phyloP scores from a whole-genome alignment of 805 yeast genomes.

The Yamadazyma laniorum region DNA sequence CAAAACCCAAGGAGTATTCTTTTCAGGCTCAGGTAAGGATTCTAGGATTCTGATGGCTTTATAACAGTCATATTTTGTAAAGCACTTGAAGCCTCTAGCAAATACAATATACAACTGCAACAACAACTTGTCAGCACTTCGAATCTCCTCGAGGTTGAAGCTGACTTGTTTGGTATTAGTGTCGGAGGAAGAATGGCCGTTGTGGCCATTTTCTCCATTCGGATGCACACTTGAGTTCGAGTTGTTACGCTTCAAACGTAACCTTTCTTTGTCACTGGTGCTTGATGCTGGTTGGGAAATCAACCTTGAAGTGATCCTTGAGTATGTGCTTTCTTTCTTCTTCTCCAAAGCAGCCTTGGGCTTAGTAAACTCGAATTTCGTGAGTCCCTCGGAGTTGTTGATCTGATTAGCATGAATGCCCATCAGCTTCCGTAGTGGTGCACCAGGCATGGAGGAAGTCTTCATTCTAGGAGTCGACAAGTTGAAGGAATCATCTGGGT shows the following conservation, averaged over 20 bases:
- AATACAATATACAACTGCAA: constrained; percentile 49
- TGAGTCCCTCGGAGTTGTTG: background rate
- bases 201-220: background rate
- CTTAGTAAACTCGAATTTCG: constrained; percentile 29
- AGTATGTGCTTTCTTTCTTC: constrained; percentile 34
- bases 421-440: constrained; percentile 34
- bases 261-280: constrained; percentile 4
- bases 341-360: constrained; percentile 25
- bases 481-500: constrained; percentile 9
- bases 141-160: constrained; percentile 22
- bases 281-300: constrained; percentile 37
- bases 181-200: background rate
- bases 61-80: constrained; percentile 69
- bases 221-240: constrained; percentile 17
- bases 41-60: constrained; percentile 72
- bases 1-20: constrained; percentile 80
- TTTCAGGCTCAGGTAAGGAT: constrained; percentile 59
- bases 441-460: constrained; percentile 30
- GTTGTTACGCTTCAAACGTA: constrained; percentile 22
- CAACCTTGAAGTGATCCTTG: constrained; percentile 48
- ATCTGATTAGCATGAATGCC: constrained; percentile 5
- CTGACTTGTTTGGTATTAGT: background rate
- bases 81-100: constrained; percentile 61
- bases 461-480: constrained; percentile 31
- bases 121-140: constrained; percentile 40